These are phyloP conservation scores for Candida chauliodis DNA, from an alignment of 805 yeast species.

Conservation along the genomic window DNA sequence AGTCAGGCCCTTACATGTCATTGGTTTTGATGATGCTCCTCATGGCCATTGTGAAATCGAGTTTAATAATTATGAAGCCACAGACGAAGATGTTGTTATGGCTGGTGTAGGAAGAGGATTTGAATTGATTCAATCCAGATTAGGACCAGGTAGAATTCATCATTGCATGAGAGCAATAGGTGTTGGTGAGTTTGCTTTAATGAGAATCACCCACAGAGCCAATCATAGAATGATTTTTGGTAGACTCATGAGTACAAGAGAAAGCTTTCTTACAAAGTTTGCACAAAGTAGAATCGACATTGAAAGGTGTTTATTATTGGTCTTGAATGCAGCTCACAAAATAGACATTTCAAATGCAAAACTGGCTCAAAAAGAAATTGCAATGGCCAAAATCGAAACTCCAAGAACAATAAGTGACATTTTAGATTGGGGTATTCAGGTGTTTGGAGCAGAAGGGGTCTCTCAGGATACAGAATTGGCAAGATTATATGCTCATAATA, in stretches of 20 bases:
- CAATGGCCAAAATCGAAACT: slow-evolving; percentile 61
- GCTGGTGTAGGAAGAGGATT: slow-evolving; percentile 54
- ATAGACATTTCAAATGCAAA: slow-evolving; percentile 54
- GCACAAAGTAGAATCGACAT: slow-evolving; percentile 54
- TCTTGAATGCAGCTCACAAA: slow-evolving; percentile 57
- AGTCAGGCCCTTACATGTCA: slow-evolving; percentile 49
- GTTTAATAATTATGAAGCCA: slow-evolving; percentile 48
- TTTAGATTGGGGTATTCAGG: slow-evolving; percentile 61
- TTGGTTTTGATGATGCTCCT: slow-evolving; percentile 67
- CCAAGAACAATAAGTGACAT: slow-evolving; percentile 52
- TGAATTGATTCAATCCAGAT: slow-evolving; percentile 58
- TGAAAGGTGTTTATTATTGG: slow-evolving; percentile 51
- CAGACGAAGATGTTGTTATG: slow-evolving; percentile 36
- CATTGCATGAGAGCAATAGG: slow-evolving; percentile 68
- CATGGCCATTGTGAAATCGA: slow-evolving; percentile 66
- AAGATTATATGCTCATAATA: slow-evolving; percentile 44
- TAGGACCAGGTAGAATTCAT: slow-evolving; percentile 70
- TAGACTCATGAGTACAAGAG: slow-evolving; percentile 46
- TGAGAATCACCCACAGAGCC: slow-evolving; percentile 48
- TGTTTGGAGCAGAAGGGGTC: slow-evolving; percentile 64
- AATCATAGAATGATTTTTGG: slow-evolving; percentile 52
- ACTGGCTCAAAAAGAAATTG: slow-evolving; percentile 52
- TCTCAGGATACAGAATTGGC: slow-evolving; percentile 61
- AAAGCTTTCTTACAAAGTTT: slow-evolving; percentile 44
- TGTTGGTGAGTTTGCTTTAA: slow-evolving; percentile 53